phyloP scores from a whole-genome alignment of 2,329 filamentous ascomycete genomes.

The Clonostachys rosea region DNA sequence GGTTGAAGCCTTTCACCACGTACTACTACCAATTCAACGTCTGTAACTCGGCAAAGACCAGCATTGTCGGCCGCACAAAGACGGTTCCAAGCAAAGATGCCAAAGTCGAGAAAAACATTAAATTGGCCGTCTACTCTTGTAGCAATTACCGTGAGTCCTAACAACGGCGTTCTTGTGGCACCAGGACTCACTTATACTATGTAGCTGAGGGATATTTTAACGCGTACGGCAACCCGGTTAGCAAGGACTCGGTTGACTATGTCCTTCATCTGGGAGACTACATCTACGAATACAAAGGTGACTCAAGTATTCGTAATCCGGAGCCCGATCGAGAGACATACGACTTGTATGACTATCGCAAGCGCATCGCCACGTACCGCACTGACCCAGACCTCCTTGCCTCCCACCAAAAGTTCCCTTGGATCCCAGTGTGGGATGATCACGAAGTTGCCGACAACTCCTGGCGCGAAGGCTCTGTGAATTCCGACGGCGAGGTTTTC shows the following conservation, averaged over 20 bases:
- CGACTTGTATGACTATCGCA: conserved; percentile 29
- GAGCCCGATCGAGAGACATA: conserved; percentile 18
- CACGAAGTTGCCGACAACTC: conserved; percentile 52
- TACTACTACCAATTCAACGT: conserved; percentile 67
- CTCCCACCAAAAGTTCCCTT: conserved; percentile 26
- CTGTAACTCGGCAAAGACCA: conserved; percentile 55
- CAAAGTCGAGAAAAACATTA: conserved; percentile 41
- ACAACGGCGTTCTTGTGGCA: not conserved
- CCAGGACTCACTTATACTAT: not conserved
- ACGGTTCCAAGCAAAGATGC: conserved; percentile 54
- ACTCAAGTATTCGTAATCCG: conserved; percentile 6
- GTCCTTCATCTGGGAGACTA: conserved; percentile 52
- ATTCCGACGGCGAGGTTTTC: conserved; percentile 60
- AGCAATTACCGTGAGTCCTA: conserved; percentile 44
- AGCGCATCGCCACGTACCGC: conserved; percentile 25
- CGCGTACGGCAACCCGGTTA: conserved; percentile 46
- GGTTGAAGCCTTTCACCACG: conserved; percentile 54
- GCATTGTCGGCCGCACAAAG: conserved; percentile 61
- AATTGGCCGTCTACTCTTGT: conserved; percentile 64
- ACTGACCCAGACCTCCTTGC: conserved; percentile 26
- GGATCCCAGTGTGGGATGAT: conserved; percentile 28
- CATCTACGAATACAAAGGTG: conserved; percentile 51
- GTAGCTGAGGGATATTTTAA: conserved; percentile 43
- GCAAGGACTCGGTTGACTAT: conserved; percentile 52
- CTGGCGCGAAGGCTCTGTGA: conserved; percentile 55